Base-by-base conservation (phyloP, 1,284 basidiomycete genomes). In the Porphyrellus sp. region DNA sequence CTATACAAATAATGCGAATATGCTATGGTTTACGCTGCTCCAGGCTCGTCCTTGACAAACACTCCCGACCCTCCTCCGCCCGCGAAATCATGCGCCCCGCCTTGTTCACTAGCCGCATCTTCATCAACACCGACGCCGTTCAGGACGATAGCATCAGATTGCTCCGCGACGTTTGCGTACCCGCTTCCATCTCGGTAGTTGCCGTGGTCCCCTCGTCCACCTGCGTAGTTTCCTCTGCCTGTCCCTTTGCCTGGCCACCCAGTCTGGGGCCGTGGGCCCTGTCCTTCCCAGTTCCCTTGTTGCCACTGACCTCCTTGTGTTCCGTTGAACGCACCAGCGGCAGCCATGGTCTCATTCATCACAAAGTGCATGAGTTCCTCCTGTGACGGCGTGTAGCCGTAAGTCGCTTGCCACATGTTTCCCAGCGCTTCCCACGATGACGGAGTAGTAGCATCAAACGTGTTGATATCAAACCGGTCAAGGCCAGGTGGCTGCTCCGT, bases 291-390 rank as follows among this genome's bases (percentile, higher is more conserved):
- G 31, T 40, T 55, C 18, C 47, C 56, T 52, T 58, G 55, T 44
- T 62, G 56, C 67, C 67, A 62, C 47, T 61, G 65, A 33, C 49
- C 56, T 45, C 49, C 53, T 39, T 68, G 61, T 16, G 47, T 39
- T 9, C 51, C 59, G 16, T 51, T 49, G 48, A 52, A 45, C 21
- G 52, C 59, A 34, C 60, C 65, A 41, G 67, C 58, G 31, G 65
- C 62, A 49, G 63, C 63, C 59, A 70, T 70, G 52, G 68, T 72
- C 45, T 63, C 63, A 38, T 70, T 49, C 74, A 87, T 76, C 54
- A 86, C 75, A 64, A 85, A 85, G 64, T 82, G 77, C 82, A 88
- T 82, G 57, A 90, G 78, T 61, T 89, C 77, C 62, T 88, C 83
- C 62, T 84, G 81, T 53, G 85, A 77, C 25, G 88, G 88, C 59